These are phyloP conservation scores for Boechera stricta DNA, from an alignment of 345 rosid species.

Conservation along the genomic window DNA sequence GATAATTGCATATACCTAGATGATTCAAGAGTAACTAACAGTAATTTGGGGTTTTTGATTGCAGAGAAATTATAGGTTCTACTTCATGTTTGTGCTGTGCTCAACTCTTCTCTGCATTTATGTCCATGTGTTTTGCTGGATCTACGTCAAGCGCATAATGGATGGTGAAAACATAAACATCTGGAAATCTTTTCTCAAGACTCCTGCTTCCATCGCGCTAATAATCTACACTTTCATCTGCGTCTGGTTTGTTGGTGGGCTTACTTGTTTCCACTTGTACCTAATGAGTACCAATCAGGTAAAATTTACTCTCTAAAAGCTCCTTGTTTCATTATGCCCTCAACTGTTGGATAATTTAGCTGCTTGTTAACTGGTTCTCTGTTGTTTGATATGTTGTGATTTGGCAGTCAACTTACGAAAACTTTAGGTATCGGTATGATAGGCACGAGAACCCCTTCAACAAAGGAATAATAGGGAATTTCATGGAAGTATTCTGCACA, in stretches of 20 bases:
- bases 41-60: slow-evolving; percentile 28
- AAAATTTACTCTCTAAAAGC: slow-evolving; percentile 10
- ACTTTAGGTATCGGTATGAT: slow-evolving; percentile 79
- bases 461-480: slow-evolving; percentile 70
- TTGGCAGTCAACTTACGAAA: slow-evolving; percentile 93
- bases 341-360: background rate
- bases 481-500: slow-evolving; percentile 75
- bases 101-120: slow-evolving; percentile 84
- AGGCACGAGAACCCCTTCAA: slow-evolving; percentile 71
- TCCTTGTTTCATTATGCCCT: slow-evolving; percentile 8
- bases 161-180: slow-evolving; percentile 59
- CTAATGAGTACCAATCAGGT: slow-evolving; percentile 96
- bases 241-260: slow-evolving; percentile 97
- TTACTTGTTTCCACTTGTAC: slow-evolving; percentile 78
- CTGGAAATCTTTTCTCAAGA: slow-evolving; percentile 82
- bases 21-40: slow-evolving; percentile 16
- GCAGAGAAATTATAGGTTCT: slow-evolving; percentile 98
- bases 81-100: slow-evolving; percentile 81
- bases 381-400: slow-evolving; percentile 33
- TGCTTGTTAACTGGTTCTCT: slow-evolving; percentile 27
- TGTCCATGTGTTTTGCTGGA: slow-evolving; percentile 91
- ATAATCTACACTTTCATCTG: slow-evolving; percentile 69
- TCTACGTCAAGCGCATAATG: slow-evolving; percentile 72
- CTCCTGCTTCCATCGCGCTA: slow-evolving; percentile 90
- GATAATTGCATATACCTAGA: background rate